Base-by-base conservation (phyloP, 257 asterid genomes). In the Scutellaria baicalensis region DNA sequence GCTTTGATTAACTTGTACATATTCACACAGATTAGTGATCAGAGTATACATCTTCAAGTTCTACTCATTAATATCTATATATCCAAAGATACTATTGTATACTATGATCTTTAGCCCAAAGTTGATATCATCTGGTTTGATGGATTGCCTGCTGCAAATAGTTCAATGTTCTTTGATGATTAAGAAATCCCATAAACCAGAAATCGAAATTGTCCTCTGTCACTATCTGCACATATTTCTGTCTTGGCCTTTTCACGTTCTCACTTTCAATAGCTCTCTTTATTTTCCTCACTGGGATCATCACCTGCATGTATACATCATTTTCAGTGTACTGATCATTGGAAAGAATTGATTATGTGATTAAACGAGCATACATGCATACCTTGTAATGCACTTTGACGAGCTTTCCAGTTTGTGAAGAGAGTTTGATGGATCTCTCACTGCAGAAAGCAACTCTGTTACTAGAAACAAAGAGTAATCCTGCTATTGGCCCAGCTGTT, bases 151-250 rank as follows among this genome's bases (percentile, higher is more conserved):
- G 76, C 36, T 81, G 78, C 35, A 78, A 70, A 71, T 20, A 59
- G 50, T 45, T 72, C 35, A 75, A 59, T 16, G 80, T 78, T 62
- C 76, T 82, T n/a, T 64, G 71, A 47, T 60, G 89, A 57, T 75
- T 79, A 21, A 82, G 62, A 45, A 82, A 72, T 16, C 87, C 89
- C 85, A 84, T 79, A 59, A 82, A 82, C 87, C 85, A 82, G 70
- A 85, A 85, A 35, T 85, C 84, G 31, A 73, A 82, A 62, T 70
- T 69, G 64, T 82, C 90, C 35, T 69, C 75, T 0, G 87, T 80
- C 6, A 79, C 83, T 11, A 82, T 51, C 31, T 80, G 75, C 68
- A 82, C 78, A 9, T 84, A 84, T 68, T 82, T 82, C 69, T 78
- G 77, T 12, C 75, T 57, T 31, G 84, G 83, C 16, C 67, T 84